Conservation (phyloP, 2,329 filamentous ascomycete species). For the Arachnopeziza araneosa region DNA sequence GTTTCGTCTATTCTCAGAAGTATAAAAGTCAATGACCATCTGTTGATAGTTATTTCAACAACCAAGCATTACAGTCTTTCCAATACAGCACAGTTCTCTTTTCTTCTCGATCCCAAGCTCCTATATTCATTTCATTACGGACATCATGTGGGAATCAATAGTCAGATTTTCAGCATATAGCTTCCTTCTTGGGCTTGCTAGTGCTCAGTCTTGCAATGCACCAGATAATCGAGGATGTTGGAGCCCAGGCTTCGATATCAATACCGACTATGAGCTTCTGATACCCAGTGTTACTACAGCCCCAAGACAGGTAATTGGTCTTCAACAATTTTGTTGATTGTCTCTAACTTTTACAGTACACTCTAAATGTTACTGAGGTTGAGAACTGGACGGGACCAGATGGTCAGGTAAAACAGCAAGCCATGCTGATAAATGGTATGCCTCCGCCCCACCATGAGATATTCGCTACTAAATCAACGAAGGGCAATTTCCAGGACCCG, state of each 20-base stretch:
- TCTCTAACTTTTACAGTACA: background rate
- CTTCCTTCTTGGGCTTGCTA: background rate
- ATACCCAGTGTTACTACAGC: background rate
- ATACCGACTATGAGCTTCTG: background rate
- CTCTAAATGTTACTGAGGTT: background rate
- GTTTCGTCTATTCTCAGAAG: background rate
- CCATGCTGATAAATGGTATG: background rate
- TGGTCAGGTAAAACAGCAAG: background rate
- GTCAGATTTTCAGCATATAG: background rate
- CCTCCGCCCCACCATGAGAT: too few relatives aligned
- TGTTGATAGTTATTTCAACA: background rate
- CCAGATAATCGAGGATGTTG: background rate
- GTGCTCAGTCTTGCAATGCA: background rate
- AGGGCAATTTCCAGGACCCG: slow-evolving; percentile 26
- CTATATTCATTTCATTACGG: too few relatives aligned
- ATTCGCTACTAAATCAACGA: too few relatives aligned
- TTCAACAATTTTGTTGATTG: background rate
- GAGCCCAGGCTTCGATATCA: background rate
- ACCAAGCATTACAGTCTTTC: background rate
- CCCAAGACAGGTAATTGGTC: background rate
- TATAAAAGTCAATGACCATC: background rate
- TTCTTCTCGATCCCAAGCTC: background rate
- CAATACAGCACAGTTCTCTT: background rate
- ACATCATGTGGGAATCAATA: background rate
- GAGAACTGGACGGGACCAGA: background rate